Percentiles rank a stretch among this genome's conserved stretches.
Evolutionary conservation across 1,284 basidiomycete genomes (phyloP).

Genomic region (Neonothopanus nambi): DNA sequence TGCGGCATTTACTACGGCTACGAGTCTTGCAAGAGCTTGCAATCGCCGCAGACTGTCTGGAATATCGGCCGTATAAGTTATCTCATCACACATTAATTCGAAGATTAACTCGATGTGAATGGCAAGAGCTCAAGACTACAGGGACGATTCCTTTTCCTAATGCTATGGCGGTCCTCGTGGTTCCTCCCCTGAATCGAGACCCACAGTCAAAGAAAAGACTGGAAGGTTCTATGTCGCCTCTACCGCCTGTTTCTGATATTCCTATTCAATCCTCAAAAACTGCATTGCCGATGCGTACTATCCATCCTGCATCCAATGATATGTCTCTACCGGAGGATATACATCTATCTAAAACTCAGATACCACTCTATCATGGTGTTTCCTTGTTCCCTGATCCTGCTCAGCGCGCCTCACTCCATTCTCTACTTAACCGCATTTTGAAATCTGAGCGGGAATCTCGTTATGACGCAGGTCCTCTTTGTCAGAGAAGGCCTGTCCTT

Average conservation of each 20-base stretch:
- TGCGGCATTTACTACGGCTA: constrained; percentile 64
- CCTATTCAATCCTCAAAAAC: constrained; percentile 5
- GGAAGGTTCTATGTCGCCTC: constrained; percentile 37
- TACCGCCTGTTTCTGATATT: constrained; percentile 32
- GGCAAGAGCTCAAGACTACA: constrained; percentile 46
- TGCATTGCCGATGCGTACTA: constrained; percentile 27
- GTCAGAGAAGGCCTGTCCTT: not conserved
- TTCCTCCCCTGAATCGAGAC: constrained; percentile 66
- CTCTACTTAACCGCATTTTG: constrained; percentile 48
- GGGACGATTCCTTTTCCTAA: constrained; percentile 48
- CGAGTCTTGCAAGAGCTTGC: constrained; percentile 74
- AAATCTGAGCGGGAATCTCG: constrained; percentile 39
- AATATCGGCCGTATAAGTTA: constrained; percentile 23
- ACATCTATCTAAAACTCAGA: constrained; percentile 39
- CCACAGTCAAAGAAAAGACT: constrained; percentile 47
- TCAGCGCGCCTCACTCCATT: constrained; percentile 60
- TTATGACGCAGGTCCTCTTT: constrained; percentile 11
- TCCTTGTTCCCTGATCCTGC: constrained; percentile 57
- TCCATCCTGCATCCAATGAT: constrained; percentile 27
- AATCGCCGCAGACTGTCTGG: constrained; percentile 48
- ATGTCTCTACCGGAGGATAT: constrained; percentile 31
- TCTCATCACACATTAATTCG: constrained; percentile 47
- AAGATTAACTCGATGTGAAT: constrained; percentile 63
- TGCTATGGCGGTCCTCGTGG: constrained; percentile 64
- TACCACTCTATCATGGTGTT: constrained; percentile 69